Evolutionary conservation across 768 basidiomycete species (phyloP).

Genomic region (Podaxis rugospora): DNA sequence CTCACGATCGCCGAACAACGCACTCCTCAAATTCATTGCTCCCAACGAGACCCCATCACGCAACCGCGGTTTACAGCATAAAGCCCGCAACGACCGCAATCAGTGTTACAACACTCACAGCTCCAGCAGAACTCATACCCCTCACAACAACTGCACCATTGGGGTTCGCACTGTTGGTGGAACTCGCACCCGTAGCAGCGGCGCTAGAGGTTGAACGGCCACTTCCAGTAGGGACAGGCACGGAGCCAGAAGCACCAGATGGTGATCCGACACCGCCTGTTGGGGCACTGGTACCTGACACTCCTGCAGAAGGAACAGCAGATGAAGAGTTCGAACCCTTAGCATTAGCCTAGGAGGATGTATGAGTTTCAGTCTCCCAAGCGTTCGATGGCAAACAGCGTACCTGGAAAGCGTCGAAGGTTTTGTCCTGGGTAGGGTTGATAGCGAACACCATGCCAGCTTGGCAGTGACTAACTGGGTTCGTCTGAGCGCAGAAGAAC

Average conservation of each 20-base stretch:
- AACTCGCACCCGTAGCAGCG: constrained; percentile 19
- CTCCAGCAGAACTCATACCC: constrained; percentile 28
- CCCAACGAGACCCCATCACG: neutral
- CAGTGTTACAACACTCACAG: constrained; percentile 27
- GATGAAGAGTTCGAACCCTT: constrained; percentile 8
- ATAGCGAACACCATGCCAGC: constrained; percentile 61
- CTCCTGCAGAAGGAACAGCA: constrained; percentile 12
- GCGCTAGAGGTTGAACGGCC: neutral
- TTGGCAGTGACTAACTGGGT: constrained; percentile 40
- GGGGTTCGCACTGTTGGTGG: constrained; percentile 14
- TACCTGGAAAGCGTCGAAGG: constrained; percentile 45
- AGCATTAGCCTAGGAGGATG: constrained; percentile 12
- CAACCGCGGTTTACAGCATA: constrained; percentile 20
- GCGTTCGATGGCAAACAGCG: neutral
- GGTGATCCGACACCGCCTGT: neutral
- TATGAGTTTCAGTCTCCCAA: too few species aligned
- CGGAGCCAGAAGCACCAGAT: neutral
- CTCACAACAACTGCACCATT: constrained; percentile 24
- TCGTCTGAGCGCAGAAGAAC: constrained; percentile 57
- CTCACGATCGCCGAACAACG: neutral
- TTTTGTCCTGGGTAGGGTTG: constrained; percentile 44
- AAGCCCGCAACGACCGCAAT: constrained; percentile 22
- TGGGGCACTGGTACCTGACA: constrained; percentile 2
- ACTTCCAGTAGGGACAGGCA: neutral
- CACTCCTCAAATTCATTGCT: neutral